These are phyloP conservation scores for Phalaenopsis hybrid DNA, from an alignment of 116 monocot species.

Conservation along the genomic window DNA sequence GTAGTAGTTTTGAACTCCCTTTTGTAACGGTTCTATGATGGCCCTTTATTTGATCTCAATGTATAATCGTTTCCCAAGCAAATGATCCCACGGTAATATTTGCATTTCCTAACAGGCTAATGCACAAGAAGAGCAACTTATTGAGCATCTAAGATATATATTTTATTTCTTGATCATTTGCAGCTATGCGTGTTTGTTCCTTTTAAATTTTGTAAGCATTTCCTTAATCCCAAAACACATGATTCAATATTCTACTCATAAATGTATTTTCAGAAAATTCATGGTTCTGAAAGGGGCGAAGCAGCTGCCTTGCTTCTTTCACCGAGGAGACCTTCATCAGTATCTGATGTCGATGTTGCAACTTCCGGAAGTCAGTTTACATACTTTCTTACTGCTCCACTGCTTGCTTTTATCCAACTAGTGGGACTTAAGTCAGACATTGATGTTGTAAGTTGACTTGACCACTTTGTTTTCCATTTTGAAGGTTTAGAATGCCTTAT, in stretches of 20 bases:
- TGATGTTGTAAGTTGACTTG: conserved; percentile 45
- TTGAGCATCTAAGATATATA: neutral
- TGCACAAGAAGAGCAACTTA: neutral
- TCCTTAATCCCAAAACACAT: neutral
- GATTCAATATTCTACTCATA: neutral
- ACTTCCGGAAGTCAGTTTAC: conserved; percentile 81
- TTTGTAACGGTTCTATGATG: neutral
- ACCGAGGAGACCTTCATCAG: conserved; percentile 38
- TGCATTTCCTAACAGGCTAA: neutral
- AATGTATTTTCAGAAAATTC: conserved; percentile 47
- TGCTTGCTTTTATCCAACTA: conserved; percentile 85
- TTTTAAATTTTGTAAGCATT: neutral
- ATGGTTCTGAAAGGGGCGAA: conserved; percentile 85
- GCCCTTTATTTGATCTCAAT: neutral
- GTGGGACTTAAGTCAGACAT: conserved; percentile 52
- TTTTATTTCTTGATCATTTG: neutral
- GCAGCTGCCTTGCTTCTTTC: conserved; percentile 83
- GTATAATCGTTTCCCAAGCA: neutral
- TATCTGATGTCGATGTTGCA: conserved; percentile 34
- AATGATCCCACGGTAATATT: neutral
- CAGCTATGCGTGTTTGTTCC: neutral
- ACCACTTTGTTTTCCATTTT: neutral
- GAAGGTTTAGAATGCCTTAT: conserved; percentile 1
- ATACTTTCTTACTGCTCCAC: conserved; percentile 83
- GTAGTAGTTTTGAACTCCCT: neutral